Evolutionary conservation across 2,329 filamentous ascomycete genomes (phyloP).

Genomic region (Arthrobotrys megalospora): DNA sequence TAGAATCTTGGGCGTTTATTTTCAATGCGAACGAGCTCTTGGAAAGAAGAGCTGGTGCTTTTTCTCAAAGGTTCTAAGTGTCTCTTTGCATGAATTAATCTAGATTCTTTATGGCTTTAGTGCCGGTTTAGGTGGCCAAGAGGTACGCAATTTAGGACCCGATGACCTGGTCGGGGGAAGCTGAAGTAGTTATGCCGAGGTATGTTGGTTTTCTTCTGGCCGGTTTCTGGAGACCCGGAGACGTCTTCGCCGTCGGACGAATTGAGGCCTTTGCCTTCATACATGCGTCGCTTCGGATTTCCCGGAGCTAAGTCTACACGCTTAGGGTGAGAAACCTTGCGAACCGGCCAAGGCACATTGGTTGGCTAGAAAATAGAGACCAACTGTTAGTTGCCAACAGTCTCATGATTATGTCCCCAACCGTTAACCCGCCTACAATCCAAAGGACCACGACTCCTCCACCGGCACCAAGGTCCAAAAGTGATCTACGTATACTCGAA

Average conservation of each 20-base stretch:
- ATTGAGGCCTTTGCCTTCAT: not conserved
- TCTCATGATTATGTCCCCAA: not conserved
- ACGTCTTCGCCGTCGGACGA: not conserved
- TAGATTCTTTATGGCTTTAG: slow-evolving; percentile 14
- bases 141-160: not conserved
- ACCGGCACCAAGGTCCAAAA: not conserved
- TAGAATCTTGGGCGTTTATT: slow-evolving; percentile 6
- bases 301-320: too few species aligned
- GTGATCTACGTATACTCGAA: slow-evolving; percentile 6
- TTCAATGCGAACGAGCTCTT: slow-evolving; percentile 8
- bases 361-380: not conserved
- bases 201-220: not conserved
- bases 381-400: not conserved
- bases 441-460: not conserved
- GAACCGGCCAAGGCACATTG: too few species aligned
- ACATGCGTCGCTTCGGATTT: too few species aligned
- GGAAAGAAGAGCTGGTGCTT: not conserved
- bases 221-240: not conserved
- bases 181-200: not conserved
- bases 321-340: not conserved
- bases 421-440: not conserved
- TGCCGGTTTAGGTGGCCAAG: not conserved
- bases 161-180: not conserved
- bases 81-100: slow-evolving; percentile 1
- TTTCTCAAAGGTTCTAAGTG: not conserved